phyloP scores from a whole-genome alignment of 192 early-diverging fungal genomes.

The Entophlyctis luteolus region DNA sequence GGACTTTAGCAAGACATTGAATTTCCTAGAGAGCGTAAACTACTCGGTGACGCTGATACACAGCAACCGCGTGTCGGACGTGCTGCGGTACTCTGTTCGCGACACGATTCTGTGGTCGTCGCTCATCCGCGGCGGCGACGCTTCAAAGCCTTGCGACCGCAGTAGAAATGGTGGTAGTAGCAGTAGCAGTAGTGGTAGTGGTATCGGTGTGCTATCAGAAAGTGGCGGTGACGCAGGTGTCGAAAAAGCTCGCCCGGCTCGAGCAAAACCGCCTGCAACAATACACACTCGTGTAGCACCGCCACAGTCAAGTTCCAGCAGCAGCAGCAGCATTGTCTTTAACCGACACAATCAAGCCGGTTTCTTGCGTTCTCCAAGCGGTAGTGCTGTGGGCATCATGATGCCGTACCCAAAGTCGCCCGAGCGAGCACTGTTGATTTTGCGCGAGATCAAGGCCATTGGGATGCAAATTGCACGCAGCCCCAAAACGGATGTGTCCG shows the following conservation, averaged over 20 bases:
- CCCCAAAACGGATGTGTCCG: too few relatives aligned
- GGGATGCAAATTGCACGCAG: not conserved
- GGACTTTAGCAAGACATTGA: slow-evolving; percentile 3
- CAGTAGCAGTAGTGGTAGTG: too few relatives aligned
- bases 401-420: not conserved
- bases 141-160: too few relatives aligned
- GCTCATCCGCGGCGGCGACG: not conserved
- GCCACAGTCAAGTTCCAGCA: not conserved
- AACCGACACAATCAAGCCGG: not conserved
- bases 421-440: not conserved
- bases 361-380: not conserved
- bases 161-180: too few relatives aligned
- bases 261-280: too few relatives aligned
- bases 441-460: not conserved
- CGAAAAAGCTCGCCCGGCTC: too few relatives aligned
- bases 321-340: not conserved
- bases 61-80: not conserved
- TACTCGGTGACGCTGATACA: slow-evolving; percentile 11
- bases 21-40: slow-evolving; percentile 7
- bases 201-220: too few relatives aligned
- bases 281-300: not conserved
- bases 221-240: too few relatives aligned
- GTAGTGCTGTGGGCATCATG: not conserved
- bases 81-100: slow-evolving; percentile 1
- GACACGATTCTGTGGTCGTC: slow-evolving; percentile 1